Conservation (phyloP, 2,329 filamentous ascomycete genomes). For the Nemania serpens region DNA sequence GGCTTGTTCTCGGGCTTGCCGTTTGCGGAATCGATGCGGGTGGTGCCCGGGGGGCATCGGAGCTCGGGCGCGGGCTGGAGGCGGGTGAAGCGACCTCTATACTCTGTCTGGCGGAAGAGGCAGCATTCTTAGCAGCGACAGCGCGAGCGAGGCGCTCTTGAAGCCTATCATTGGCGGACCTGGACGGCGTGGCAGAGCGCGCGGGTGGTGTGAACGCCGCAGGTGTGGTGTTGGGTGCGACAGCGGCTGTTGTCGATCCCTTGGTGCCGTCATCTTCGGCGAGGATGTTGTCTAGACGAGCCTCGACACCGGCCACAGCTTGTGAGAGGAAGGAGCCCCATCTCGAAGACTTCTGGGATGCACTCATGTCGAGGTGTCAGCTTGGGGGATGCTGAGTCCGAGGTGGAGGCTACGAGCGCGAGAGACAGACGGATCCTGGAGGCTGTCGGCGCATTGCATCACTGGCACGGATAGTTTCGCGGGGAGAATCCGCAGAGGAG, state of each 20-base stretch:
- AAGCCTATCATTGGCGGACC: slow-evolving; percentile 77
- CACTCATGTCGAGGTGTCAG: slow-evolving; percentile 47
- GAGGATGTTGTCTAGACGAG: slow-evolving; percentile 87
- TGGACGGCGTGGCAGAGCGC: slow-evolving; percentile 53
- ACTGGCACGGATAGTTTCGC: not conserved
- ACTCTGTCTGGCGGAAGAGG: slow-evolving; percentile 51
- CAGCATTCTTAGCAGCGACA: slow-evolving; percentile 72
- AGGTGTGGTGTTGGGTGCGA: slow-evolving; percentile 25
- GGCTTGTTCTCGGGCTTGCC: slow-evolving; percentile 28
- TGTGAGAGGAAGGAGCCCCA: slow-evolving; percentile 85
- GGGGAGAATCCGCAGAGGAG: not conserved
- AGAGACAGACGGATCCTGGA: not conserved
- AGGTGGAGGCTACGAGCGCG: slow-evolving; percentile 11
- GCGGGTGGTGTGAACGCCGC: slow-evolving; percentile 31
- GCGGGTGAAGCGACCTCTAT: slow-evolving; percentile 40
- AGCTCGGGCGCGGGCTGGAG: slow-evolving; percentile 49
- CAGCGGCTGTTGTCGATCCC: slow-evolving; percentile 41
- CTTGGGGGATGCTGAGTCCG: slow-evolving; percentile 7
- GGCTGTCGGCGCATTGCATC: slow-evolving; percentile 24
- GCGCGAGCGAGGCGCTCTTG: slow-evolving; percentile 90
- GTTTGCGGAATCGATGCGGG: slow-evolving; percentile 11
- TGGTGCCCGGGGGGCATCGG: slow-evolving; percentile 40
- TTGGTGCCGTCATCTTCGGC: slow-evolving; percentile 70
- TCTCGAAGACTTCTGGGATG: slow-evolving; percentile 61
- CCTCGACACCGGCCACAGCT: slow-evolving; percentile 92